Conservation (phyloP, 352 stramenopile genomes). For the Globisporangium carolinianum region DNA sequence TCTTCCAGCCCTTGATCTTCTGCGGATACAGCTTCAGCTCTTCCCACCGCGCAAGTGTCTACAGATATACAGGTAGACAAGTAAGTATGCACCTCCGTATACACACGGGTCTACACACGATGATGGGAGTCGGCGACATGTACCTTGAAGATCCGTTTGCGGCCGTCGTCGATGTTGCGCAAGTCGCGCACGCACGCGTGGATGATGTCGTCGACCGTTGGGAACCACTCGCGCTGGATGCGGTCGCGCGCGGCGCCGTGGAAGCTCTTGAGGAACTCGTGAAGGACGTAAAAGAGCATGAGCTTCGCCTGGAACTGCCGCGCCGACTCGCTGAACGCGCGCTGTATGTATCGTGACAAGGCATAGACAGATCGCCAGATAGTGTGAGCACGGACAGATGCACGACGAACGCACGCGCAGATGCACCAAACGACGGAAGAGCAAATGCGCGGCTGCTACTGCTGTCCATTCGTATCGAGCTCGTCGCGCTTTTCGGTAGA, state of each 20-base stretch:
- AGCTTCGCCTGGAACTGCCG: constrained; percentile 72
- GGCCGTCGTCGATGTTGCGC: constrained; percentile 50
- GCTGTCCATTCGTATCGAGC: constrained; percentile 16
- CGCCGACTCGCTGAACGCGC: constrained; percentile 46
- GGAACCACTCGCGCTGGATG: constrained; percentile 74
- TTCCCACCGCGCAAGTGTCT: constrained; percentile 81
- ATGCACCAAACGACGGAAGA: not conserved
- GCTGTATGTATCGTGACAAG: constrained; percentile 19
- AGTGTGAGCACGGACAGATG: not conserved
- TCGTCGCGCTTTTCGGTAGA: constrained; percentile 8
- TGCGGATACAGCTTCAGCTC: constrained; percentile 69
- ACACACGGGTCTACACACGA: not conserved
- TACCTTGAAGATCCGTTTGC: constrained; percentile 77
- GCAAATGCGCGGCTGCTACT: constrained; percentile 7
- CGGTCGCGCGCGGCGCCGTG: constrained; percentile 42
- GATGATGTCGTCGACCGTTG: constrained; percentile 73
- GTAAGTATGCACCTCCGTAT: too few species aligned
- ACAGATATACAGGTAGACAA: too few species aligned
- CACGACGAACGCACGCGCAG: not conserved
- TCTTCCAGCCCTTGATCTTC: constrained; percentile 80
- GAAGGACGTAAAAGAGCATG: constrained; percentile 84
- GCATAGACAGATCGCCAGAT: constrained; percentile 9
- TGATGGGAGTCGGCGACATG: not conserved
- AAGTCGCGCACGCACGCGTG: constrained; percentile 67
- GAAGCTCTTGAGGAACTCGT: constrained; percentile 84